Evolutionary conservation across 495 filamentous ascomycete species (phyloP).

Genomic region (Cryomyces minteri): DNA sequence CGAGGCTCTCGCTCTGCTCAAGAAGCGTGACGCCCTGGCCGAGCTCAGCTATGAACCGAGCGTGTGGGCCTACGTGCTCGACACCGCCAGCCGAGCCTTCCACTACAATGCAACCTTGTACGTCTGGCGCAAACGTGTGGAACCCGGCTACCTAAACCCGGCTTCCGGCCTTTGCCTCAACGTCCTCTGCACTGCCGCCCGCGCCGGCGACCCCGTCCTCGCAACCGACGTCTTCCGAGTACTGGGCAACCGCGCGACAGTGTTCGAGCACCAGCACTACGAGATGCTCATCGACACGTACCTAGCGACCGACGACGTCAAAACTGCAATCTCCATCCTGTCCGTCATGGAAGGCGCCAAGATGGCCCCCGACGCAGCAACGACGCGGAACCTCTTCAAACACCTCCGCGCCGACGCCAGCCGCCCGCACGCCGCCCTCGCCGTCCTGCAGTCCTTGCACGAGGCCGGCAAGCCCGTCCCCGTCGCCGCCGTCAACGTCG

Average conservation of each 20-base stretch:
- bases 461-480: conserved; percentile 28
- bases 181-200: conserved; percentile 50
- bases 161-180: conserved; percentile 42
- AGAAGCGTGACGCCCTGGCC: conserved; percentile 24
- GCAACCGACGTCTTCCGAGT: conserved; percentile 44
- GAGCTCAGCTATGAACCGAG: conserved; percentile 28
- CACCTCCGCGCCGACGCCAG: conserved; percentile 19
- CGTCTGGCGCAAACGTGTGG: conserved; percentile 43
- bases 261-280: conserved; percentile 49
- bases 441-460: conserved; percentile 33
- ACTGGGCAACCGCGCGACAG: conserved; percentile 24
- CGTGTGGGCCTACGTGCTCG: conserved; percentile 56
- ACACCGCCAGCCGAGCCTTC: conserved; percentile 35
- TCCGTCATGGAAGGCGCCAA: conserved; percentile 48
- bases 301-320: conserved; percentile 26
- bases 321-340: conserved; percentile 28
- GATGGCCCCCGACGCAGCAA: conserved; percentile 28
- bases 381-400: conserved; percentile 37
- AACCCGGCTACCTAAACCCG: conserved; percentile 42
- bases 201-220: conserved; percentile 43
- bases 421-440: conserved; percentile 27
- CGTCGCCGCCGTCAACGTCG: conserved; percentile 37
- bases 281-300: conserved; percentile 56
- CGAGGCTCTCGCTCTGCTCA: conserved; percentile 49
- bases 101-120: conserved; percentile 26